A percentile compares a stretch with the other conserved stretches of the same genome.
These are phyloP conservation scores for Candolleomyces aberdarensis DNA, from an alignment of 768 basidiomycete species.

Conservation along the genomic window DNA sequence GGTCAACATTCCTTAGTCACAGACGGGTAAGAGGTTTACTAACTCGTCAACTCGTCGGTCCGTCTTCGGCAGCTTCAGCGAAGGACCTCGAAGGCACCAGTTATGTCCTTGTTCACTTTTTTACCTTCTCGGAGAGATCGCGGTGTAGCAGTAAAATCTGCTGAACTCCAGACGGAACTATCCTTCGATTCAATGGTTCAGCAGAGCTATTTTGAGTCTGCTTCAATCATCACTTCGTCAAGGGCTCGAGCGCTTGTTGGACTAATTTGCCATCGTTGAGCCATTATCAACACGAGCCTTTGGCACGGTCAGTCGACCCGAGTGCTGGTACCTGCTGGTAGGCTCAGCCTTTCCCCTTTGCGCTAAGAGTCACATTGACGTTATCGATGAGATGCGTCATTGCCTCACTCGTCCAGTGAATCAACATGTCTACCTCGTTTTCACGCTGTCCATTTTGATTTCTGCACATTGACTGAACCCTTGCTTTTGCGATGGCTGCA, in stretches of 20 bases:
- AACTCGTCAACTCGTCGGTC: not conserved
- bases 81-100: not conserved
- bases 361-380: not conserved
- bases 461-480: not conserved
- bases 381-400: not conserved
- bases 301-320: no score
- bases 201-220: not conserved
- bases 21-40: not conserved
- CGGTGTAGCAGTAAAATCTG: not conserved
- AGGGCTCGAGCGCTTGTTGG: not conserved
- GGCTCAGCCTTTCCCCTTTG: not conserved
- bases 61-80: not conserved
- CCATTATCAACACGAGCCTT: no score
- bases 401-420: no score
- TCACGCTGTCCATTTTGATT: not conserved
- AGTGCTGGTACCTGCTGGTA: no score
- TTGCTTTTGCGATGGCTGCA: not conserved
- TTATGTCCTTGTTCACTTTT: not conserved
- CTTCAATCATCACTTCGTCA: not conserved
- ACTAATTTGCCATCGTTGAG: no score
- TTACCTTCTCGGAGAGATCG: conserved; percentile 1
- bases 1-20: not conserved
- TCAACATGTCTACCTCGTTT: not conserved
- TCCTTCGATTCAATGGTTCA: not conserved
- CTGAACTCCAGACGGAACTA: not conserved